These are phyloP conservation scores for Solanum bulbocastanum DNA, from an alignment of 257 asterid genomes.

Conservation along the genomic window DNA sequence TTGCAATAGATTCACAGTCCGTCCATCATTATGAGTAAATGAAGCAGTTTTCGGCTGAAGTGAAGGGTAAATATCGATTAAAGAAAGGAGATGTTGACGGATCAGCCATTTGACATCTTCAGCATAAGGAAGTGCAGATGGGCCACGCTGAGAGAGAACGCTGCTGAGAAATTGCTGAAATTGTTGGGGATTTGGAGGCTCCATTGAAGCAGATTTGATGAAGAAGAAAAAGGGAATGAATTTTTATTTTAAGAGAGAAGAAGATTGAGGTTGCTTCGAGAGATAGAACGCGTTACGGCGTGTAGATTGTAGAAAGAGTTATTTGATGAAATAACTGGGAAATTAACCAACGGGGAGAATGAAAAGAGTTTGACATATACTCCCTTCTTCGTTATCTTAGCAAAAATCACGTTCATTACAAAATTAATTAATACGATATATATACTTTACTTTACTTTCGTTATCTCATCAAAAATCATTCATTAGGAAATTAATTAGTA, in stretches of 20 bases:
- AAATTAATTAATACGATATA: too few relatives aligned
- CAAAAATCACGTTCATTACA: too few relatives aligned
- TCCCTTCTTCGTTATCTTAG: too few relatives aligned
- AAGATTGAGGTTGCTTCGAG: neutral
- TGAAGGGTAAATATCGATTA: constrained; percentile 58
- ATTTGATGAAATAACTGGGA: neutral
- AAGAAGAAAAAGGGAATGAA: neutral
- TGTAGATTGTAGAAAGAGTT: neutral
- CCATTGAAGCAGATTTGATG: neutral
- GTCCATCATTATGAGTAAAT: constrained; percentile 95
- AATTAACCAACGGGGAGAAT: neutral
- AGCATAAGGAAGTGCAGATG: constrained; percentile 61
- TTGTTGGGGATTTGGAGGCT: constrained; percentile 26
- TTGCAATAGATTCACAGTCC: constrained; percentile 72
- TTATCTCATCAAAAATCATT: too few relatives aligned
- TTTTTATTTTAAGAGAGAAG: neutral
- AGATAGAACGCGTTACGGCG: neutral
- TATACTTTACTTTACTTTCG: too few relatives aligned
- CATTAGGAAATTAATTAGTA: too few relatives aligned
- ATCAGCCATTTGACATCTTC: constrained; percentile 74
- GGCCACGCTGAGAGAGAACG: constrained; percentile 75
- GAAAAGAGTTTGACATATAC: neutral
- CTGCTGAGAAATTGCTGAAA: constrained; percentile 69
- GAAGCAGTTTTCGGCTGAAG: constrained; percentile 67
- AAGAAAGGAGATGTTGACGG: constrained; percentile 66